Base-by-base conservation (phyloP, 177 flowering plant species). In the Vitis hybrid region DNA sequence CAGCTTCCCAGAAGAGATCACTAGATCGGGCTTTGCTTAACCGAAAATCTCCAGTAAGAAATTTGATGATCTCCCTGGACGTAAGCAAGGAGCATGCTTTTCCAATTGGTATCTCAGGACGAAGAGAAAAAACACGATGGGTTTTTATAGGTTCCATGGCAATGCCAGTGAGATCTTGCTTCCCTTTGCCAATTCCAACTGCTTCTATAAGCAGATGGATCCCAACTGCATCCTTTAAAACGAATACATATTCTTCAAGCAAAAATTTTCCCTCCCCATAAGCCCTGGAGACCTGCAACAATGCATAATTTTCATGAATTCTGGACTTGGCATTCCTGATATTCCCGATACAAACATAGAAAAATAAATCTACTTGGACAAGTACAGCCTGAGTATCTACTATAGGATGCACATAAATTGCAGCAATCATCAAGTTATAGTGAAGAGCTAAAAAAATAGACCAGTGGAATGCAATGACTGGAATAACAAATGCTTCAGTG, bases 101-200 rank as follows among this genome's bases (percentile, higher is more conserved):
- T 32, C 90, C 93, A 59, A 56, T 60, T 3, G 96, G 97, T 52
- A 87, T 67, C 68, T 83, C 87, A 21, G 83, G 79, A 34, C 80
- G 85, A 67, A 55, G 4, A 59, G 78, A 32, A 34, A 67, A 26
- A 14, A 67, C 61, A 17, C 75, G 86, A 71, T 70, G 79, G 62
- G 73, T 32, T 77, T 80, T 85, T 23, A 57, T 15, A 45, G 88
- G 78, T 45, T 88, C 94, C 52, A 77, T 51, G 26, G 79, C 61
- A 45, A 77, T 67, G 55, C 84, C 78, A 1, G 94, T 89, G 56
- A 91, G 89, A 60, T 92, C 97, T 56, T 79, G 71, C 82, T 89
- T 92, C 54, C 92, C 92, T 66, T 79, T 86, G 12, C 97, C 93
- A 58, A 92, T 81, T 1, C 83, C 91, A 13, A 88, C 74, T n/a